These are phyloP conservation scores for Talaromyces sp. DNA, from an alignment of 2,329 filamentous ascomycete species.

Conservation along the genomic window DNA sequence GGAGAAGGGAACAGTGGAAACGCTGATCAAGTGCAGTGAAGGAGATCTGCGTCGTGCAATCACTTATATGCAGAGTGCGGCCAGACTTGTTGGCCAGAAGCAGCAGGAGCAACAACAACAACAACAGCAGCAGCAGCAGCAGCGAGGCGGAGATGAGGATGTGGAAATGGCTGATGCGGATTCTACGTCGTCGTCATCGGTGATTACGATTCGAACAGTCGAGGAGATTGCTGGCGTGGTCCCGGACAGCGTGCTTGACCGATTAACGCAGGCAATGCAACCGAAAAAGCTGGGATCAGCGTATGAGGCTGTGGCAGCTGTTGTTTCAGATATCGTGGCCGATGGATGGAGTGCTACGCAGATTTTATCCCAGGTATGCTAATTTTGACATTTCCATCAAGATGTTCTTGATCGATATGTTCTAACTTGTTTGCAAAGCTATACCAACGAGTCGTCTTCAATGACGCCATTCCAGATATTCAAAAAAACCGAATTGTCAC, in stretches of 20 bases:
- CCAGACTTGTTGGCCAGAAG: slow-evolving; percentile 69
- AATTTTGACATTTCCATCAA: slow-evolving; percentile 13
- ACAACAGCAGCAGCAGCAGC: slow-evolving; percentile 27
- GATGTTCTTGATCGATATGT: neutral
- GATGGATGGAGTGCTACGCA: slow-evolving; percentile 96
- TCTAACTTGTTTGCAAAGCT: slow-evolving; percentile 11
- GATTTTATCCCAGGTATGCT: slow-evolving; percentile 68
- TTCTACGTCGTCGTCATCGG: slow-evolving; percentile 31
- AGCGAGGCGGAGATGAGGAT: slow-evolving; percentile 44
- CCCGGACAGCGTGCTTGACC: slow-evolving; percentile 65
- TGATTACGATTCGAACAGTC: slow-evolving; percentile 70
- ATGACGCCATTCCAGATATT: slow-evolving; percentile 74
- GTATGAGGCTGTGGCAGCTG: slow-evolving; percentile 69
- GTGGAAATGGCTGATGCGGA: slow-evolving; percentile 57
- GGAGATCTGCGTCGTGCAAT: slow-evolving; percentile 95
- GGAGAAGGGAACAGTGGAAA: slow-evolving; percentile 73
- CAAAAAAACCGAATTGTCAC: slow-evolving; percentile 89
- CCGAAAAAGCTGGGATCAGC: slow-evolving; percentile 58
- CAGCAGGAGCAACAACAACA: slow-evolving; percentile 14
- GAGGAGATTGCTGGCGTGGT: slow-evolving; percentile 97
- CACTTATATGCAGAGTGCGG: slow-evolving; percentile 92
- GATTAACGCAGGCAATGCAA: slow-evolving; percentile 68
- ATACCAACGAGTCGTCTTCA: slow-evolving; percentile 75
- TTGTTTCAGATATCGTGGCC: slow-evolving; percentile 84
- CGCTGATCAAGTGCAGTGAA: slow-evolving; percentile 80